Base-by-base conservation (phyloP, 169 alveolate genomes). In the Condylostoma magnum region DNA sequence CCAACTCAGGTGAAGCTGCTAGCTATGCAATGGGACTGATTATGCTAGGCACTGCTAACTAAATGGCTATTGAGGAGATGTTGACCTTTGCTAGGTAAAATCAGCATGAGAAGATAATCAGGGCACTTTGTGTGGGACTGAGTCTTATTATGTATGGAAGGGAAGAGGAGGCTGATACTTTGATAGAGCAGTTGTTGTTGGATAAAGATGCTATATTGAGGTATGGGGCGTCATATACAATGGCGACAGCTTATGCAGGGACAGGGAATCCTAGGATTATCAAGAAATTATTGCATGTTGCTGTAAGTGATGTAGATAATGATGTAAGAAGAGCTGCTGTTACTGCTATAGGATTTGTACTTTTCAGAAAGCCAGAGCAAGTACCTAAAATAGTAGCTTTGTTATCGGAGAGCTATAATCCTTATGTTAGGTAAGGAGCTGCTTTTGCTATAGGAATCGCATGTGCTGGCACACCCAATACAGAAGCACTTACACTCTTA, bases 301-400 rank as follows among this genome's bases (percentile, higher is more conserved):
- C 99, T 31, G 99, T 97, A 4, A 92, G 98, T 18, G 99, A 98
- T 80, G 99, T 97, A 47, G 92, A 96, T 57, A 99, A 97, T 85
- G 99, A 98, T 85, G 99, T 97, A n/a, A 90, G 99, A 67, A 87
- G 99, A 76, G 99, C 99, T 3, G 99, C 99, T 27, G 98, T 97
- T 25, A 95, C 97, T n/a, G 90, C 97, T 34, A 76, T 97, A 30
- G 99, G 99, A 22, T 94, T 96, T 85, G 93, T 97, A 0, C 74
- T 93, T 80, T 94, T 77, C 84, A 95, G 79, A 71, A 77, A 66
- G 27, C 90, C 92, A 27, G 75, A 67, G 8, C 91, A 92, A 69
- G 91, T 95, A 48, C 98, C 98, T 6, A 93, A 90, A 52, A 89
- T 97, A 43, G 86, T 97, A 51, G 90, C 89, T 41, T 83, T 95